Base-by-base conservation (phyloP, 495 filamentous ascomycete species). In the Hyaloscypha bicolor region DNA sequence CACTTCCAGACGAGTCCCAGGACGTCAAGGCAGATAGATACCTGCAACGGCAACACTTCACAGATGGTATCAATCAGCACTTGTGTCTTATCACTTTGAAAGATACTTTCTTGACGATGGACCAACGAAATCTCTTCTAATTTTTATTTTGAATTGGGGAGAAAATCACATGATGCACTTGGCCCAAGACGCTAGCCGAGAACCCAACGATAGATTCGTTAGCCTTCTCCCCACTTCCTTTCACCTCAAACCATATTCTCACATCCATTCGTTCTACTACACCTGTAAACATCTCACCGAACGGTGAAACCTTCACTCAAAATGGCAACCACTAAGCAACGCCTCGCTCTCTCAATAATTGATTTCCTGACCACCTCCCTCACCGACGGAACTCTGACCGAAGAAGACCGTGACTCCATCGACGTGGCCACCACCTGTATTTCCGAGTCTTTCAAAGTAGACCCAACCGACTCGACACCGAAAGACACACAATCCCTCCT, bases 391-490 rank as follows among this genome's bases (percentile, higher is more conserved):
- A 95, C 93, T 33, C 85, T 98, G 45, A 84, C 88, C 21, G 74
- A 88, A 71, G 96, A 98, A 58, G 95, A 99, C 75, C 83, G 87
- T 66, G 95, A 98, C 76, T 91, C 88, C 60, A 91, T 99, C 75
- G 94, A 98, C 71, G 89, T 98, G 39, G 95, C 95, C 64, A 84
- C 88, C 74, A 91, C 92, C 78, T 97, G 93, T 82, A 99, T 99
- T 78, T 86, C 89, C 62, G 94, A 97, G 74, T 89, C 89, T 74
- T 99, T 97, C 86, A 91, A 93, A 76, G 91, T 99, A 67, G 93
- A 98, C 82, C 89, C 93, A 21, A 79, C 84, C 67, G 88, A 97
- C 79, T 79, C 85, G 70, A 81, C 87, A 64, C 90, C 93, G 69
- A 81, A 94, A 63, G 81, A 86, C 67, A 86, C 90, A 71, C 93